Base-by-base conservation (phyloP, 768 basidiomycete genomes). In the Sarcodon sp. region DNA sequence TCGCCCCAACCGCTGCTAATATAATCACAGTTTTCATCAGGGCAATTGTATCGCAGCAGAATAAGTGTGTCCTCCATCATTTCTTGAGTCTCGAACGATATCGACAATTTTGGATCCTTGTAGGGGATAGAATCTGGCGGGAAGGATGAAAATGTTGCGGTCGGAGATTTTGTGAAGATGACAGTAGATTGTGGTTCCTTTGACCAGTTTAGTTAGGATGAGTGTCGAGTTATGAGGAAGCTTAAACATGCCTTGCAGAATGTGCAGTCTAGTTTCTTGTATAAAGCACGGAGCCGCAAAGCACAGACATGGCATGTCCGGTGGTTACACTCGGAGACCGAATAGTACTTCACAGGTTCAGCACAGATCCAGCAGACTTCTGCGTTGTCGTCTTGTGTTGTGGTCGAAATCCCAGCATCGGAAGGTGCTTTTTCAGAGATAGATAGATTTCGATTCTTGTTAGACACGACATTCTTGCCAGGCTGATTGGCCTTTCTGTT, bases 31-130 rank as follows among this genome's bases (percentile, higher is more conserved):
- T 82, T 75, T 0, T 75, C 57, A 54, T 87, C 85, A 0, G 94
- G 89, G 57, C 94, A 98, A 59, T 96, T 98, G 73, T 89, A 98
- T 2, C 92, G 79, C 9, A 99, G 79, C 13, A 99, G 72, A 6
- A 93, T 72, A 21, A 97, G 70, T 0, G 89, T 88, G 35, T 93
- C 90, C 55, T 97, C 89, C 88, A 94, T 94, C 82, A 90, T 89
- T 56, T 85, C 91, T 56, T 74, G 76, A 21, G 82, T 86, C 70
- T 97, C 92, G 57, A 98, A 99, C 45, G 70, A 78, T 38, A 96
- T 83, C 6, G 72, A 72, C 8, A 97, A 70, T 61, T 83, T 85
- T 0, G 69, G 43, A 57, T 91, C 88, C 53, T 80, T 83, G 66
- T 70, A 77, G 0, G 75, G 71, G 33, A 80, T 79, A 4, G 58